Percentiles rank a stretch among this genome's conserved stretches.
Evolutionary conservation across 2,329 filamentous ascomycete species (phyloP).

Genomic region (Talaromyces marneffei): DNA sequence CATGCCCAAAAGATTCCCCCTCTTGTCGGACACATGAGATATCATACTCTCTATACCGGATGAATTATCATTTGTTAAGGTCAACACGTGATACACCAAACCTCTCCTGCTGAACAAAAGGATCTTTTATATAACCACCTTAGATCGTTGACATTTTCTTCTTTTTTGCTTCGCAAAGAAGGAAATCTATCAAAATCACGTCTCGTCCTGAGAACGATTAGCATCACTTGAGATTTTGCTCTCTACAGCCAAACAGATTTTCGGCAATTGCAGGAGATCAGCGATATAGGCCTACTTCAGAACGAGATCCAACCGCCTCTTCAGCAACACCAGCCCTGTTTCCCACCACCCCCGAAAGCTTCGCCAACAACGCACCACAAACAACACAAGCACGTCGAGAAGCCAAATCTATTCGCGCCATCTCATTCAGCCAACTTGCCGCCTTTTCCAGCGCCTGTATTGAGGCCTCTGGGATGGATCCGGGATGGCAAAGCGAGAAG

Average conservation of each 20-base stretch:
- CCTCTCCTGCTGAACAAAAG: not conserved
- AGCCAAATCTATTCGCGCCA: constrained; percentile 30
- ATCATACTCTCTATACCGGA: not conserved
- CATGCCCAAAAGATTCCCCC: not conserved
- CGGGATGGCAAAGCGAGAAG: not conserved
- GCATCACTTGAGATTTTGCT: not conserved
- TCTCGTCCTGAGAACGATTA: constrained; percentile 3
- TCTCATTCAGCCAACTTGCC: constrained; percentile 18
- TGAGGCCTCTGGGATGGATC: not conserved
- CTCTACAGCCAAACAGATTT: not conserved
- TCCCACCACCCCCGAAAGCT: not conserved
- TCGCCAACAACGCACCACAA: constrained; percentile 16
- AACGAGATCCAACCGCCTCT: not conserved
- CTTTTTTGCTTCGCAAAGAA: not conserved
- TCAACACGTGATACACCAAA: not conserved
- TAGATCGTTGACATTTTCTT: not conserved
- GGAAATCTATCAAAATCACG: not conserved
- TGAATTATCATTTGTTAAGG: not conserved
- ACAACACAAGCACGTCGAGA: constrained; percentile 32
- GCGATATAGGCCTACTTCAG: constrained; percentile 10
- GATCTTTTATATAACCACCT: not conserved
- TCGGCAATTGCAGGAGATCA: not conserved
- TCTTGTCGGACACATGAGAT: not conserved
- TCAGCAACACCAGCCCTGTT: not conserved
- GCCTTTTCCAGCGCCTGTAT: constrained; percentile 10